Evolutionary conservation across 257 asterid species (phyloP), one percentile per base, ranked within the genome.

Genomic region (Ajuga chamaepitys): DNA sequence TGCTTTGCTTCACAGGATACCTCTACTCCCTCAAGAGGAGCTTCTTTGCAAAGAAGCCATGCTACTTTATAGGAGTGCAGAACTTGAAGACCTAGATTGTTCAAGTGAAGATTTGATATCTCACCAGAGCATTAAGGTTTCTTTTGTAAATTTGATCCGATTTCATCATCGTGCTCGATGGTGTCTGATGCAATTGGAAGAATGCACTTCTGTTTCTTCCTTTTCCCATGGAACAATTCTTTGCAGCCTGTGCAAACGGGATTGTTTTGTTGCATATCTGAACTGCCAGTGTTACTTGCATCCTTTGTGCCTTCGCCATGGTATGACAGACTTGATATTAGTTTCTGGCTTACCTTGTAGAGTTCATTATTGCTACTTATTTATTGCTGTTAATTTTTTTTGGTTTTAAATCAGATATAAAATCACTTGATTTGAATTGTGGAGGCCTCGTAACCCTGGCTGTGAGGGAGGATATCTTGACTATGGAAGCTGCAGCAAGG

Each of bases 41-140:
- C 97, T 93, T 78, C 83, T 93, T 4, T 89, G 99, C 80, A 93
- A 93, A 83, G 99, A 93, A 78, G 97, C 97, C 48, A 78, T 83
- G 90, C 81, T 83, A 69, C 85, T 89, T 25, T 52, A 44, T 74
- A 55, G 62, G 17, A 71, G 62, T 46, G 46, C 66, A 55, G 83
- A 81, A 55, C 77, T 74, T 59, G 81, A 71, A 67, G 84, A 81
- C 68, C 75, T 79, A 18, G 82, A 74, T 26, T 74, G 67, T 81
- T 72, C 82, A 57, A 62, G 73, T 63, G 71, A 77, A 51, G 91
- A 83, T 67, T 67, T 80, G 75, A 69, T 25, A 32, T 82, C 83
- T 37, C 82, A 78, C 22, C 71, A 46, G 41, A 83, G 72, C 74
- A 73, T 85, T 12, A 85, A 92, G 78, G 82, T 71, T 72, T 81